Evolutionary conservation across 1,139 yeast genomes (phyloP).

Genomic region (Protomyces gravidus): DNA sequence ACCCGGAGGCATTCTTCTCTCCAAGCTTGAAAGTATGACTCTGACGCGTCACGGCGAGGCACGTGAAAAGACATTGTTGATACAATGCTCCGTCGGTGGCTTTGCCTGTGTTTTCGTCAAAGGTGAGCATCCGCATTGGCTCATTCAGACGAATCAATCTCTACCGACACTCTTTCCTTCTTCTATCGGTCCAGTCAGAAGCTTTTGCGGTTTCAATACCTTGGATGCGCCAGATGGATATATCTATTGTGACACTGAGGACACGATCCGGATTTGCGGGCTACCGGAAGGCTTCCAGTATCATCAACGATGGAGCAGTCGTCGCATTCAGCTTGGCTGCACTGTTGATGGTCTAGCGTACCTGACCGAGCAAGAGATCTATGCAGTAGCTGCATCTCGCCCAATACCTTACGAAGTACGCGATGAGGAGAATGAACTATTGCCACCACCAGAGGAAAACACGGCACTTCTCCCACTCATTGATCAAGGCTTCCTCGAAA

Average conservation of each 20-base stretch:
- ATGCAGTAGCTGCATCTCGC: slow-evolving; percentile 59
- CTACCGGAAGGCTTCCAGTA: slow-evolving; percentile 52
- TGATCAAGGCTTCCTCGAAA: slow-evolving; percentile 57
- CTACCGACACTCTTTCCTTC: slow-evolving; percentile 54
- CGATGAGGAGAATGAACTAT: slow-evolving; percentile 64
- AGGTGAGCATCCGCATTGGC: slow-evolving; percentile 67
- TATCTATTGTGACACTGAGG: slow-evolving; percentile 66
- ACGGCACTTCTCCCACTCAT: slow-evolving; percentile 51
- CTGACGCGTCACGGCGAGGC: slow-evolving; percentile 3
- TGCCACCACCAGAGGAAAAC: slow-evolving; percentile 37
- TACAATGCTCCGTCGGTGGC: slow-evolving; percentile 46
- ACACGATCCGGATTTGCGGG: slow-evolving; percentile 67
- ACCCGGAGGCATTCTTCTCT: slow-evolving; percentile 9
- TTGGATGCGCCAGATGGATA: slow-evolving; percentile 49
- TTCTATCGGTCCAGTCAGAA: slow-evolving; percentile 36
- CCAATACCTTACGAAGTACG: slow-evolving; percentile 60
- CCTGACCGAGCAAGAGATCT: slow-evolving; percentile 65
- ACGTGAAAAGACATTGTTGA: background rate
- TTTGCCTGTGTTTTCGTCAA: slow-evolving; percentile 59
- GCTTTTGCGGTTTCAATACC: slow-evolving; percentile 29
- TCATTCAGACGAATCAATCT: slow-evolving; percentile 61
- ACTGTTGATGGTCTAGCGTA: slow-evolving; percentile 68
- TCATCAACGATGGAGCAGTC: slow-evolving; percentile 62
- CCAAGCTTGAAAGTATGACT: slow-evolving; percentile 16
- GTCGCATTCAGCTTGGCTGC: slow-evolving; percentile 50